Conservation (phyloP, 768 basidiomycete species). For the Aureoboletus auriporus region DNA sequence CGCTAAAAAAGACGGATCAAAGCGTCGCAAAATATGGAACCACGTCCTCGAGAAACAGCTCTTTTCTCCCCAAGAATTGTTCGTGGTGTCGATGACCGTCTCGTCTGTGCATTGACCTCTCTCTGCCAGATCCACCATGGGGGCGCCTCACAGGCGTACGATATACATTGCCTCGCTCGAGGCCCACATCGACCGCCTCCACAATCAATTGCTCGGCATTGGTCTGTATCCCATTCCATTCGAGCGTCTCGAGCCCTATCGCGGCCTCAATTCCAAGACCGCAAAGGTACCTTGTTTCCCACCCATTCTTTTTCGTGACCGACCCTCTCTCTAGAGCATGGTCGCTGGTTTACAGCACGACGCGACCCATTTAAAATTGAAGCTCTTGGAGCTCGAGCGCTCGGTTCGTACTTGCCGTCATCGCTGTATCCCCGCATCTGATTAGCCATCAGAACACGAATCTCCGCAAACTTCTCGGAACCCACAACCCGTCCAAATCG, state of each 20-base stretch:
- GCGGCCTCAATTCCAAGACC: slow-evolving; percentile 71
- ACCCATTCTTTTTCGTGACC: background rate
- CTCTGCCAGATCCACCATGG: slow-evolving; percentile 51
- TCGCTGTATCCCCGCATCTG: background rate
- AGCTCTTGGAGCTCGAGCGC: slow-evolving; percentile 65
- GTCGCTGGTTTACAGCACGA: slow-evolving; percentile 69
- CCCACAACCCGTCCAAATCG: slow-evolving; percentile 14
- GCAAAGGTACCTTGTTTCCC: slow-evolving; percentile 52
- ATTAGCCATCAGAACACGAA: slow-evolving; percentile 24
- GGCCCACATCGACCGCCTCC: slow-evolving; percentile 65
- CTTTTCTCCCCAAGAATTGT: slow-evolving; percentile 67
- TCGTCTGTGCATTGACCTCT: background rate
- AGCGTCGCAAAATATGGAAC: slow-evolving; percentile 74
- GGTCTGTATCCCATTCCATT: slow-evolving; percentile 55
- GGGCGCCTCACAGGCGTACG: slow-evolving; percentile 62
- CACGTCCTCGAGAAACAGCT: slow-evolving; percentile 71
- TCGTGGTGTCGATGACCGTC: slow-evolving; percentile 19
- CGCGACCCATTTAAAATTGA: slow-evolving; percentile 52
- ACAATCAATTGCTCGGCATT: slow-evolving; percentile 50
- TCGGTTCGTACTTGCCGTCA: slow-evolving; percentile 39
- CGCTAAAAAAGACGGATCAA: slow-evolving; percentile 58
- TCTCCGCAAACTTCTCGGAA: slow-evolving; percentile 29
- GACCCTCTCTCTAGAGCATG: slow-evolving; percentile 50
- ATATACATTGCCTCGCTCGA: slow-evolving; percentile 74
- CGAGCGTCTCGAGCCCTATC: slow-evolving; percentile 56